These are phyloP conservation scores for Phylloporus arenicola DNA, from an alignment of 768 basidiomycete species.

Conservation along the genomic window DNA sequence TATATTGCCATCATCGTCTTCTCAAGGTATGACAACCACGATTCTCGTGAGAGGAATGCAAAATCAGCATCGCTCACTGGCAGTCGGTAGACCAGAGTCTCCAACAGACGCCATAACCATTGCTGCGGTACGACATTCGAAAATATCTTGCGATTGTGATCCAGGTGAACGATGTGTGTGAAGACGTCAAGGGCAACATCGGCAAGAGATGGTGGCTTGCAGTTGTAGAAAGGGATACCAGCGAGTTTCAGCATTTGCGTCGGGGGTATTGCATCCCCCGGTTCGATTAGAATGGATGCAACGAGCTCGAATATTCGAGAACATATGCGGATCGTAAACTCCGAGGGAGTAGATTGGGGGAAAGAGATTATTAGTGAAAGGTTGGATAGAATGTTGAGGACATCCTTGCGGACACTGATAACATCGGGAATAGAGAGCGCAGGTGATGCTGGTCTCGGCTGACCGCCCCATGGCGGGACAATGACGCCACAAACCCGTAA, in stretches of 20 bases:
- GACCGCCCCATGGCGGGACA: constrained; percentile 27
- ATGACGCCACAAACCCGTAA: constrained; percentile 63
- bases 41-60: constrained; percentile 53
- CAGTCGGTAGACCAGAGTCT: constrained; percentile 73
- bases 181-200: constrained; percentile 84
- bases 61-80: constrained; percentile 78
- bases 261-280: constrained; percentile 60
- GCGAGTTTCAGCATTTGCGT: constrained; percentile 50
- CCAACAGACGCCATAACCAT: constrained; percentile 59
- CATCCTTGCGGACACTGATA: constrained; percentile 71
- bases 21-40: constrained; percentile 76
- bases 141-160: constrained; percentile 73
- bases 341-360: constrained; percentile 33
- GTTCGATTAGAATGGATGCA: constrained; percentile 71
- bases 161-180: constrained; percentile 69
- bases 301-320: constrained; percentile 60
- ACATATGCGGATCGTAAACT: constrained; percentile 43
- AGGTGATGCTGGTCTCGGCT: constrained; percentile 43
- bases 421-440: constrained; percentile 68
- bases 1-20: constrained; percentile 79
- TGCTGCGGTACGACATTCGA: constrained; percentile 52
- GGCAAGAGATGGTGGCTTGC: constrained; percentile 53
- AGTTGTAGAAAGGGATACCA: constrained; percentile 38
- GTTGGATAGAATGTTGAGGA: constrained; percentile 61
- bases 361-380: constrained; percentile 52